Base-by-base conservation (phyloP, 176 grass and related monocot species). In the Cymbopogon citratus region DNA sequence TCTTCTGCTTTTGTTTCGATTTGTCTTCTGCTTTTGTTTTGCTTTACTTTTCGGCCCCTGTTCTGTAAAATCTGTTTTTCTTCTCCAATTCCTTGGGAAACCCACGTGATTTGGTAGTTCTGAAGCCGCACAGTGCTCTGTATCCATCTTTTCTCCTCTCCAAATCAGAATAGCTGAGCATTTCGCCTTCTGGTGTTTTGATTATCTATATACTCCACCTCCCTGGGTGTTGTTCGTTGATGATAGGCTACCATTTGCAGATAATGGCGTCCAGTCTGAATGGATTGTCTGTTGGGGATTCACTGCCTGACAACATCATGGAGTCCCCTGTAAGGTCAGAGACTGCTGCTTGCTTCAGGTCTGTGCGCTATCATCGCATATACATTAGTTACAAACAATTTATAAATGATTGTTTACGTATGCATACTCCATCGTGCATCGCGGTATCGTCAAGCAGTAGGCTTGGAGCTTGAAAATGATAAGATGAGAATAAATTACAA, bases 281-380 rank as follows among this genome's bases (percentile, higher is more conserved):
- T 48, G 96, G 96, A 44, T 66, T 98, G 36, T 95, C 96, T 70
- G 92, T 95, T 23, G 92, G 92, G 41, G 92, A 98, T 76, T 83
- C 96, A 10, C 89, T 95, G 41, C 63, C 78, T 48, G 96, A 98
- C 26, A 90, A 91, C 65, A 86, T 93, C 74, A 93, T 95, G 90
- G 96, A 93, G 90, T 98, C 92, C 77, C 96, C 96, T 34, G 90
- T 73, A 4, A 87, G 89, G 71, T 90, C 96, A 23, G 96, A 98
- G 75, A 91, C 78, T 61, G 39, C 31, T 33, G 1, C 76, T 34
- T 88, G 82, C 57, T 75, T 86, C 64, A 91, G 96, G 96, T 95
- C 25, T 66, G 81, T 78, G 67, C 69, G 43, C 70, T 85, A 12
- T 56, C 31, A 15, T 73, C 43, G 12, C 2, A 3, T 74, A 63